Evolutionary conservation across 805 yeast species (phyloP), one percentile per base, ranked within the genome.

Genomic region (Lipomyces kockii): DNA sequence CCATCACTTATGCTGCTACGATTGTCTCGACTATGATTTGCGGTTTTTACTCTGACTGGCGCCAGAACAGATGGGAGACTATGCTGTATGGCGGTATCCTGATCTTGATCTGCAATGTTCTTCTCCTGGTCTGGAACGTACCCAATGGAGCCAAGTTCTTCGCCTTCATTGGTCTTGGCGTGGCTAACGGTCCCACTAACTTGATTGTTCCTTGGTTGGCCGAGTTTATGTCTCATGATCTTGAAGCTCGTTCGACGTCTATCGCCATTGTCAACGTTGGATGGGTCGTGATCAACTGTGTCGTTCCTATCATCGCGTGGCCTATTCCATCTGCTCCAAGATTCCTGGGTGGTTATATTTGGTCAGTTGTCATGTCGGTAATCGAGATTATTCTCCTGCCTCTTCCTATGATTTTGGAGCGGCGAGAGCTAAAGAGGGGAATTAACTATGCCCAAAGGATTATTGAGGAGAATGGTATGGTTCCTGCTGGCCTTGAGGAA

Each of bases 1-100:
- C 87, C 2, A 71, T 86, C 27, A 85, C 90, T 0, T 89, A 89
- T 2, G 88, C 85, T 17, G 76, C 87, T 34, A 89, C 89, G 11
- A 80, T 87, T 53, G 76, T 84, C 0, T 86, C 74, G 53, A 66
- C 67, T 32, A 61, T 74, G 49, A 32, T 69, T 7, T 61, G 60
- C 6, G 74, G 74, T 14, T 64, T 66, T 22, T 72, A 62, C 63
- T 86, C 89, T 11, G 89, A 86, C 76, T 73, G 83, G 43, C 79
- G 71, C 14, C 12, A 57, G 22, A 64, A 59, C 62, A 49, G 70
- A 37, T 69, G 67, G 67, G 71, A 68, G 34, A 27, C 64, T 1
- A 52, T 68, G 56, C 9, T 63, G 20, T 29, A 39, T 9, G 61
- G 57, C n/a, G 71, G 67, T 14, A 34, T 68, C 20, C 55, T 70